Percentiles rank a stretch among this genome's conserved stretches.
Conservation (phyloP, 1,139 yeast species). For the Keqinozyma sinolaborantium region DNA sequence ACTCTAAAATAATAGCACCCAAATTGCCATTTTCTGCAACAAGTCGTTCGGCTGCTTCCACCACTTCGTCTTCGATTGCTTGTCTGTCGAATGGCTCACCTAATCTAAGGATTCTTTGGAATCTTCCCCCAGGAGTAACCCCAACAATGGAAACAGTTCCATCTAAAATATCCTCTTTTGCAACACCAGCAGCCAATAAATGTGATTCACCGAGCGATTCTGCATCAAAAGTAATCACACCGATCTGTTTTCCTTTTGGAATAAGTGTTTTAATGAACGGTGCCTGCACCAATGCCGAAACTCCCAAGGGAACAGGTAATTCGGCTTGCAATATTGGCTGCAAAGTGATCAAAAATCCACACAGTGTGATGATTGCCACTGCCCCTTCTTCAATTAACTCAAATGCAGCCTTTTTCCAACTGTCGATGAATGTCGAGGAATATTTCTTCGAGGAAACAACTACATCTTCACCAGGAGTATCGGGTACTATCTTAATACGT, state of each 20-base stretch:
- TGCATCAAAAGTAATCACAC: slow-evolving; percentile 24
- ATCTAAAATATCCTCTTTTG: too few species aligned
- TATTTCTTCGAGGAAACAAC: slow-evolving; percentile 11
- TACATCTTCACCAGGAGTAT: slow-evolving; percentile 14
- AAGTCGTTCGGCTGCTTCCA: slow-evolving; percentile 11
- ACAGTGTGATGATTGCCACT: slow-evolving; percentile 16
- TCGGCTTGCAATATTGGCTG: slow-evolving; percentile 16
- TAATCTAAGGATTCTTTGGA: slow-evolving; percentile 15
- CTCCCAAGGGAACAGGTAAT: slow-evolving; percentile 22
- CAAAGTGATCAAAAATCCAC: slow-evolving; percentile 23
- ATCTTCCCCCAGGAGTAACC: slow-evolving; percentile 14
- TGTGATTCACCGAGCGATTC: slow-evolving; percentile 17
- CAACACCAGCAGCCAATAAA: slow-evolving; percentile 22
- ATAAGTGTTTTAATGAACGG: slow-evolving; percentile 18
- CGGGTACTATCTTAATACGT: slow-evolving; percentile 12
- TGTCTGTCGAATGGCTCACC: slow-evolving; percentile 19
- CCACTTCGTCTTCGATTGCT: slow-evolving; percentile 5
- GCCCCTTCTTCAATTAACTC: slow-evolving; percentile 16
- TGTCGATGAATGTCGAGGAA: slow-evolving; percentile 12
- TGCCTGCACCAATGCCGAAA: slow-evolving; percentile 23
- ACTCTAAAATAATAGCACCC: slow-evolving; percentile 22
- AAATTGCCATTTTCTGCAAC: slow-evolving; percentile 11
- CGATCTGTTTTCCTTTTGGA: slow-evolving; percentile 16
- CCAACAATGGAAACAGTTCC: slow-evolving; percentile 15
- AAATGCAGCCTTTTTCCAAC: slow-evolving; percentile 11